These are phyloP conservation scores for Suillus alpinus DNA, from an alignment of 768 basidiomycete species.

Conservation along the genomic window DNA sequence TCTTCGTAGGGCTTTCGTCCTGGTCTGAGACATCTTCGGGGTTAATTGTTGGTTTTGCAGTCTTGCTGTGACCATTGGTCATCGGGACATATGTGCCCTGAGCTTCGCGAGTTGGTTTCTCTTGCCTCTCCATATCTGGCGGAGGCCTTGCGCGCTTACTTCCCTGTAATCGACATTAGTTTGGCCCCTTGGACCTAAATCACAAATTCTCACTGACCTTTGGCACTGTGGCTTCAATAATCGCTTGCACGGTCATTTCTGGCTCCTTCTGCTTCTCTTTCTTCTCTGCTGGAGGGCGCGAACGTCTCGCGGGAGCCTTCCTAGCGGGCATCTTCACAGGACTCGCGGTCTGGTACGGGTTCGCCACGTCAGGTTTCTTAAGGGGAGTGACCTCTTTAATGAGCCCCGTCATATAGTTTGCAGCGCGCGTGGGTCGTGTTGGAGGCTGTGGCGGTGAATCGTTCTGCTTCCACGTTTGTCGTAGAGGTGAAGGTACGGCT, in stretches of 20 bases:
- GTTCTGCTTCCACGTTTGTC: conserved; percentile 64
- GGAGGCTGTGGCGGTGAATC: conserved; percentile 37
- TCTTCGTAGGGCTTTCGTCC: conserved; percentile 43
- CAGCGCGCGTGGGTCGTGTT: conserved; percentile 56
- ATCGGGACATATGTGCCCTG: not conserved
- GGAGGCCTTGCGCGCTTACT: conserved; percentile 77
- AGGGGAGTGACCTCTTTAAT: conserved; percentile 69
- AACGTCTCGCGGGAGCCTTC: conserved; percentile 38
- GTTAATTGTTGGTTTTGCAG: conserved; percentile 9
- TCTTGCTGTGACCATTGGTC: conserved; percentile 15
- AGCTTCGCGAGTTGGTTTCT: conserved; percentile 11
- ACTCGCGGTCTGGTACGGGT: conserved; percentile 75
- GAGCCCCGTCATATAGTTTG: conserved; percentile 64
- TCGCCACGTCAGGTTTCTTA: conserved; percentile 64
- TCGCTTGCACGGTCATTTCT: conserved; percentile 54
- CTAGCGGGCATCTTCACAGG: conserved; percentile 53
- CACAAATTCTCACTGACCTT: conserved; percentile 43
- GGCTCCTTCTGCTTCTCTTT: conserved; percentile 28
- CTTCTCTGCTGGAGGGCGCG: conserved; percentile 33
- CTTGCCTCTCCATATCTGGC: conserved; percentile 44
- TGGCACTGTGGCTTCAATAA: conserved; percentile 77
- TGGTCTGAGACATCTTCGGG: conserved; percentile 40
- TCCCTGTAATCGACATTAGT: conserved; percentile 43
- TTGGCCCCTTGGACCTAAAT: not conserved
- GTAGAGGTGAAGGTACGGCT: conserved; percentile 67